Base-by-base conservation (phyloP, 2,329 filamentous ascomycete species). In the Nemania bipapillata region DNA sequence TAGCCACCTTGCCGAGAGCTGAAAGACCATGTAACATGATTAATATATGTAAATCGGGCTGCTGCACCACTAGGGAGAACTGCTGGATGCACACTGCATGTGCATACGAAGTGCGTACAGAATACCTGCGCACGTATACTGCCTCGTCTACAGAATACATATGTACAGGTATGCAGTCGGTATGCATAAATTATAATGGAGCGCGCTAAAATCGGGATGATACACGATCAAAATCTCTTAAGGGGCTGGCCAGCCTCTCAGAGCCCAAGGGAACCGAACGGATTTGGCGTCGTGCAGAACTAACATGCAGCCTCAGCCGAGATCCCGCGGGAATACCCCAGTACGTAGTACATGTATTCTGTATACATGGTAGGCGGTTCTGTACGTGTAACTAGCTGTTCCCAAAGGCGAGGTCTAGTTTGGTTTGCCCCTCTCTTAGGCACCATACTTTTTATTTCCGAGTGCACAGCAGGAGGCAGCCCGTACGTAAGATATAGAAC, bases 61-160 rank as follows among this genome's bases (percentile, higher is more conserved):
- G 55, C 55, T 58, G 28, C 58, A 64, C 66, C 69, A 69, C 58
- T 70, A 54, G 63, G 58, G 26, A 66, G 60, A 53, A 26, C n/a
- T 8, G 35, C 50, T 40, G 53, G 26, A 15, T 17, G 50, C 24
- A 9, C 50, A 54, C 50, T 56, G 53, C 53, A 40, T 26, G n/a
- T 56, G 50, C 50, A 54, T n/a, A n/a, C n/a, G n/a, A n/a, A n/a
- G n/a, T n/a, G n/a, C n/a, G n/a, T n/a, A n/a, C n/a, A n/a, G n/a
- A n/a, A n/a, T n/a, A n/a, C n/a, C n/a, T n/a, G n/a, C n/a, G n/a
- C n/a, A n/a, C n/a, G n/a, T n/a, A n/a, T n/a, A n/a, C n/a, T n/a
- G n/a, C n/a, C n/a, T n/a, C n/a, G n/a, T 9, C 15, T 32, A 15
- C 26, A 17, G 30, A 24, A 6, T 6, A n/a, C n/a, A n/a, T n/a